Conservation (phyloP, 768 basidiomycete species). For the Amanita pallidorosea region DNA sequence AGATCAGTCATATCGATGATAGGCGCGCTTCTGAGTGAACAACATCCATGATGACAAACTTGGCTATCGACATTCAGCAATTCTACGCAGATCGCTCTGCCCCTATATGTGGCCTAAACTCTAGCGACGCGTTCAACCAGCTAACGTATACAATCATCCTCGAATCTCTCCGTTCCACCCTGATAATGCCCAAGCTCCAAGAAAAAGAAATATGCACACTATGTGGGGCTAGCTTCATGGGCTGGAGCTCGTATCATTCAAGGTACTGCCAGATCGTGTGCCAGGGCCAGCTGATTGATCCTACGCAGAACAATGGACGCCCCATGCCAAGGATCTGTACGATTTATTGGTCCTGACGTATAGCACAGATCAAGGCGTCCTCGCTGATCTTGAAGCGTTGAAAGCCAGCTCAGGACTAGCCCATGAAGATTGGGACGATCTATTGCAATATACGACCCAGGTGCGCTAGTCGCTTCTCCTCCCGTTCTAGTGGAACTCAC, state of each 20-base stretch:
- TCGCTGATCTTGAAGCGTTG: slow-evolving; percentile 46
- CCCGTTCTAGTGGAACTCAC: background rate
- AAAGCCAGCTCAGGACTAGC: slow-evolving; percentile 42
- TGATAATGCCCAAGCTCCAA: slow-evolving; percentile 32
- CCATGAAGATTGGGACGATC: slow-evolving; percentile 52
- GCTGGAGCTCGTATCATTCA: slow-evolving; percentile 78
- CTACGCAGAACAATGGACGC: slow-evolving; percentile 59
- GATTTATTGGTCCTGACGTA: slow-evolving; percentile 65
- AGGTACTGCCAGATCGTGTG: slow-evolving; percentile 16
- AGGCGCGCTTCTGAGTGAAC: too few relatives aligned
- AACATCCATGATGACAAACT: slow-evolving; percentile 16
- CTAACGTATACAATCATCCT: slow-evolving; percentile 38
- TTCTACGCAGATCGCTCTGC: slow-evolving; percentile 69
- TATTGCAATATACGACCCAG: slow-evolving; percentile 68
- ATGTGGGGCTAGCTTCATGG: slow-evolving; percentile 65
- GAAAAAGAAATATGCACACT: slow-evolving; percentile 77
- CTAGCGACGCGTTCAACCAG: slow-evolving; percentile 58
- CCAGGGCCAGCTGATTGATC: background rate
- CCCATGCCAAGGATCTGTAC: slow-evolving; percentile 55
- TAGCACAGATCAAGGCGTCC: slow-evolving; percentile 39
- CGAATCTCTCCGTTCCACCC: slow-evolving; percentile 7
- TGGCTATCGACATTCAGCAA: slow-evolving; percentile 35
- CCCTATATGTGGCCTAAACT: slow-evolving; percentile 66
- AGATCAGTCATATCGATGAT: too few relatives aligned
- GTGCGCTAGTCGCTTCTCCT: slow-evolving; percentile 20